Conservation (phyloP, 208 protist species). For the Wallacemonas collosoma region DNA sequence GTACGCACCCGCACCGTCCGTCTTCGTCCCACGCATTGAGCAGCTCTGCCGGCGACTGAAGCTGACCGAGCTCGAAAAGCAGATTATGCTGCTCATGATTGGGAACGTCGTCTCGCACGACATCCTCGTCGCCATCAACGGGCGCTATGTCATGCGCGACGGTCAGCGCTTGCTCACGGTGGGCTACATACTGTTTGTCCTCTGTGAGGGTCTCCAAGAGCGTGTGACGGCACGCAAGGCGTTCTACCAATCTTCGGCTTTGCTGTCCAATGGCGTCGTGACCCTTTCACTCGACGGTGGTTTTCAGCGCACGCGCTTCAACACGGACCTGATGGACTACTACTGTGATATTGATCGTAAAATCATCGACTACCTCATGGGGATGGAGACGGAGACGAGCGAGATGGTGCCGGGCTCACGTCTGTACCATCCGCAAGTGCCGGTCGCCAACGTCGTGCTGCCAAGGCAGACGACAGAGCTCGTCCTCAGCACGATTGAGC, state of each 20-base stretch:
- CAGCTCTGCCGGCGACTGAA: constrained; percentile 61
- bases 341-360: constrained; percentile 91
- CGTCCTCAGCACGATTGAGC: constrained; percentile 83
- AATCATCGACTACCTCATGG: constrained; percentile 93
- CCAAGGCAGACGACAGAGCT: constrained; percentile 72
- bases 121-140: constrained; percentile 87
- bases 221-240: constrained; percentile 75
- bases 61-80: constrained; percentile 90
- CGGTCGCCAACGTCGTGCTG: constrained; percentile 85
- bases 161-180: constrained; percentile 82
- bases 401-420: constrained; percentile 92
- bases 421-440: constrained; percentile 78
- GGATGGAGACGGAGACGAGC: constrained; percentile 81
- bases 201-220: constrained; percentile 88
- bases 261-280: constrained; percentile 77
- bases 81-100: constrained; percentile 85
- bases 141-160: constrained; percentile 86
- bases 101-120: constrained; percentile 90
- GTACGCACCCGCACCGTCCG: neutral
- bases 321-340: constrained; percentile 93
- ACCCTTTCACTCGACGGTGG: constrained; percentile 56
- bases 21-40: constrained; percentile 89
- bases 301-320: constrained; percentile 65
- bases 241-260: constrained; percentile 86
- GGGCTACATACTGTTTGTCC: constrained; percentile 89